These are phyloP conservation scores for Tulasnella sp. DNA, from an alignment of 768 basidiomycete genomes.

Conservation along the genomic window DNA sequence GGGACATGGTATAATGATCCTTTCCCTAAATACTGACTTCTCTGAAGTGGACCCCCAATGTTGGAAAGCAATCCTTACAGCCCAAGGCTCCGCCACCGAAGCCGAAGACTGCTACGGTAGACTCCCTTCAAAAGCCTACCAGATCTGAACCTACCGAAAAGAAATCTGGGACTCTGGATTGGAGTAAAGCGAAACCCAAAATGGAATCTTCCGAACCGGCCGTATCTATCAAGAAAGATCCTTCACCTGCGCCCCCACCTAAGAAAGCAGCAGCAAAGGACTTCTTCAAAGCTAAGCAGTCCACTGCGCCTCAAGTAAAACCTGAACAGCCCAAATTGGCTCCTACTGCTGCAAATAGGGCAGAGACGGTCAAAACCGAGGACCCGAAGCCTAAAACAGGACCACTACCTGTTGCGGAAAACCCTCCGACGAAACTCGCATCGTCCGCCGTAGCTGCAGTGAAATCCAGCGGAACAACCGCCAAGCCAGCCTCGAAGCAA, in stretches of 20 bases:
- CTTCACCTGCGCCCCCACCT: background rate
- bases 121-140: slow-evolving; percentile 15
- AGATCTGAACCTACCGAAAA: slow-evolving; percentile 10
- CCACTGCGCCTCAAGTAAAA: background rate
- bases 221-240: slow-evolving; percentile 1
- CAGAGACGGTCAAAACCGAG: background rate
- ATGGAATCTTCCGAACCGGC: slow-evolving; percentile 9
- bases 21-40: background rate
- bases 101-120: slow-evolving; percentile 22
- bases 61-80: background rate
- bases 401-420: background rate
- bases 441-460: background rate
- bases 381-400: background rate
- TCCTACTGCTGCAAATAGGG: background rate
- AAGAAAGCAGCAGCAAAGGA: background rate
- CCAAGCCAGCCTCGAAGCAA: slow-evolving; percentile 1
- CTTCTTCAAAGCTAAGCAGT: background rate
- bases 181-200: slow-evolving; percentile 47
- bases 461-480: background rate
- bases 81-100: slow-evolving; percentile 18
- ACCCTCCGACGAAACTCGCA: background rate
- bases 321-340: background rate
- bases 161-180: slow-evolving; percentile 44
- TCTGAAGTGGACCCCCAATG: background rate
- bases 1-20: background rate